A percentile compares a stretch with the other conserved stretches of the same genome.
phyloP scores from a whole-genome alignment of 352 stramenopile species.

The Phytopythium litorale region DNA sequence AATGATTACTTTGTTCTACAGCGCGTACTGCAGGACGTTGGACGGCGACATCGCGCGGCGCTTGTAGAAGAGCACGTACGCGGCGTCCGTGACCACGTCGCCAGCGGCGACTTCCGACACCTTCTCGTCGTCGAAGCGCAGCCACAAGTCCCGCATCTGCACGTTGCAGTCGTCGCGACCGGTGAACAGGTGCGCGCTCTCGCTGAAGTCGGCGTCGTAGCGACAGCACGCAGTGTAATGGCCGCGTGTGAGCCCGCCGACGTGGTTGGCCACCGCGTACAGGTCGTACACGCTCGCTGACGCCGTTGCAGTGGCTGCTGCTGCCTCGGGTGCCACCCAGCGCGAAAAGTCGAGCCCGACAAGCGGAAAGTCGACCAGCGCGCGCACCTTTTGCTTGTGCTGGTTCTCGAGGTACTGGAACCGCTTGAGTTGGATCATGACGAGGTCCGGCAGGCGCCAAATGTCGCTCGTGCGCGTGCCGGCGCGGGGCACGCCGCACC shows the following conservation, averaged over 20 bases:
- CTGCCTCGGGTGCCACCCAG: conserved; percentile 50
- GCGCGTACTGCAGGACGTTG: conserved; percentile 63
- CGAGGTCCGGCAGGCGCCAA: conserved; percentile 70
- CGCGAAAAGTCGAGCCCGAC: conserved; percentile 75
- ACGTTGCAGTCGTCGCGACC: conserved; percentile 14
- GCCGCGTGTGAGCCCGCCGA: conserved; percentile 91
- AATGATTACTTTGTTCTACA: too few species aligned
- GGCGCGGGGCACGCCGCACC: conserved; percentile 55
- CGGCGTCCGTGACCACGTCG: conserved; percentile 78
- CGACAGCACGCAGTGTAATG: conserved; percentile 92
- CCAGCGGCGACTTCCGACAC: conserved; percentile 64
- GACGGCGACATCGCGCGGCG: conserved; percentile 65
- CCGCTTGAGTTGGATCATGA: conserved; percentile 89
- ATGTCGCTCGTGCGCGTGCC: conserved; percentile 59
- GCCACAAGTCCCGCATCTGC: conserved; percentile 62
- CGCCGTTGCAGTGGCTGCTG: conserved; percentile 11
- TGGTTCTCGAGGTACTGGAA: conserved; percentile 87
- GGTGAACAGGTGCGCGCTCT: conserved; percentile 52
- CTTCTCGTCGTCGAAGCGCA: conserved; percentile 83
- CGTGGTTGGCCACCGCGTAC: conserved; percentile 98
- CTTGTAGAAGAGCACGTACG: conserved; percentile 92
- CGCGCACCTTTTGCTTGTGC: conserved; percentile 78
- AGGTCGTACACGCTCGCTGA: conserved; percentile 86
- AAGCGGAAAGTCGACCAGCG: conserved; percentile 77
- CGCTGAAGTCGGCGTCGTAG: conserved; percentile 65